A percentile compares a stretch with the other conserved stretches of the same genome.
These are phyloP conservation scores for Penicillium waksmanii DNA, from an alignment of 495 filamentous ascomycete species.

Conservation along the genomic window DNA sequence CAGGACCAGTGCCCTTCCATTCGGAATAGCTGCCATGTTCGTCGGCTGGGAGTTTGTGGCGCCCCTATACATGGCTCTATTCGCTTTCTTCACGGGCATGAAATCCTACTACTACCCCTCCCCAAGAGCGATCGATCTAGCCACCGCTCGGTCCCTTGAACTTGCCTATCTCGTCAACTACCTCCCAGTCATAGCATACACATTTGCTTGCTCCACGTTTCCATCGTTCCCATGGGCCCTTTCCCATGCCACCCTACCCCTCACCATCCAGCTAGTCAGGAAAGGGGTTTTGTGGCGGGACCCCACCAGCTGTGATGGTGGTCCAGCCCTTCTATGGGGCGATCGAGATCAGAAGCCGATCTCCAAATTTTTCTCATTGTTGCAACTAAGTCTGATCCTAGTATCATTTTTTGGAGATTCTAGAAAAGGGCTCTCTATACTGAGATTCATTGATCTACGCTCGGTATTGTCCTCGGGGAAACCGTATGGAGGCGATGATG, in stretches of 20 bases:
- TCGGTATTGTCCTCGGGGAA: background rate
- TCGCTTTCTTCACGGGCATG: constrained; percentile 9
- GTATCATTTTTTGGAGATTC: background rate
- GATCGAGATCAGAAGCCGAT: background rate
- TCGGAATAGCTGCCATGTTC: constrained; percentile 12
- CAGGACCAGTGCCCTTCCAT: constrained; percentile 15
- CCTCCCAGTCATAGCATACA: constrained; percentile 1
- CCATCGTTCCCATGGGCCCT: background rate
- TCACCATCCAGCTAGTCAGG: background rate
- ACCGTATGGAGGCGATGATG: background rate
- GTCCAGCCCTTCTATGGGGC: background rate
- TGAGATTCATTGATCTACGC: background rate
- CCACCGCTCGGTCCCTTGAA: constrained; percentile 6
- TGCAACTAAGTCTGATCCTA: background rate
- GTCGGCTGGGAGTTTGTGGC: constrained; percentile 15
- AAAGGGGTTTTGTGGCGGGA: background rate
- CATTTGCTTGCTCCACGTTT: constrained; percentile 6
- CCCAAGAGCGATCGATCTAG: constrained; percentile 18
- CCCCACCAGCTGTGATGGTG: background rate
- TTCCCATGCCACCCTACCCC: constrained; percentile 6
- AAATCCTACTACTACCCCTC: constrained; percentile 24
- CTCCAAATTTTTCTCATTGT: background rate
- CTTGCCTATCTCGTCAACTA: constrained; percentile 10
- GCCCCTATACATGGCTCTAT: constrained; percentile 22
- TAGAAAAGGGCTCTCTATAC: background rate